Conservation (phyloP, 495 filamentous ascomycete genomes). For the Echria macrotheca region DNA sequence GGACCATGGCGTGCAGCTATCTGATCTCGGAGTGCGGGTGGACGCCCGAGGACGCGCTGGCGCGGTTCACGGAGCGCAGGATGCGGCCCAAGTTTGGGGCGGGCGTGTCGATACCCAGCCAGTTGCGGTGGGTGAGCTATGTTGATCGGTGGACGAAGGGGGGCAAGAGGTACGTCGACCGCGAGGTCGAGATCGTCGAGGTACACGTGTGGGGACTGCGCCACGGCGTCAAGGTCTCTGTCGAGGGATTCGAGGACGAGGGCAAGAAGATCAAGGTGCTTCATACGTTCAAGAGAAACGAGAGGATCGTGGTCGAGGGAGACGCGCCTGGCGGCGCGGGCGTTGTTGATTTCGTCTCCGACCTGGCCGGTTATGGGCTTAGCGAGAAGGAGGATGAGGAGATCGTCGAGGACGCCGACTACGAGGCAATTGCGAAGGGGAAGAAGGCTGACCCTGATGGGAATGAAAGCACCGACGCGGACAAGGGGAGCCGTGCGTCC, state of each 20-base stretch:
- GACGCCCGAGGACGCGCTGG: conserved; percentile 70
- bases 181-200: conserved; percentile 78
- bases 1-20: conserved; percentile 82
- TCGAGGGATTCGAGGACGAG: conserved; percentile 82
- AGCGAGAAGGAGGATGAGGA: conserved; percentile 25
- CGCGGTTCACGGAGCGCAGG: conserved; percentile 76
- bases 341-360: conserved; percentile 45
- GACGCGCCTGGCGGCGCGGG: conserved; percentile 41
- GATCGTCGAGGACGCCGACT: conserved; percentile 19
- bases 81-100: conserved; percentile 86
- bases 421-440: conserved; percentile 10
- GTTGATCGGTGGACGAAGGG: conserved; percentile 74
- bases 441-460: too few species aligned
- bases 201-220: conserved; percentile 85
- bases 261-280: conserved; percentile 80
- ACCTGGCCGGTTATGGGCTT: conserved; percentile 44
- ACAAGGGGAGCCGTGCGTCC: not conserved
- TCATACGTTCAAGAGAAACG: conserved; percentile 70
- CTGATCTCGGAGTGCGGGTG: conserved; percentile 87
- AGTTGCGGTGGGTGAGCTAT: conserved; percentile 84
- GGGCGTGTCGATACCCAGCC: conserved; percentile 90
- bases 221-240: conserved; percentile 79
- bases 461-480: not conserved
- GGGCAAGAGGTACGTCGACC: conserved; percentile 75
- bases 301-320: conserved; percentile 68